A percentile compares a stretch with the other conserved stretches of the same genome.
Conservation (phyloP, 78 protist species). For the Goniomonas avonlea region DNA sequence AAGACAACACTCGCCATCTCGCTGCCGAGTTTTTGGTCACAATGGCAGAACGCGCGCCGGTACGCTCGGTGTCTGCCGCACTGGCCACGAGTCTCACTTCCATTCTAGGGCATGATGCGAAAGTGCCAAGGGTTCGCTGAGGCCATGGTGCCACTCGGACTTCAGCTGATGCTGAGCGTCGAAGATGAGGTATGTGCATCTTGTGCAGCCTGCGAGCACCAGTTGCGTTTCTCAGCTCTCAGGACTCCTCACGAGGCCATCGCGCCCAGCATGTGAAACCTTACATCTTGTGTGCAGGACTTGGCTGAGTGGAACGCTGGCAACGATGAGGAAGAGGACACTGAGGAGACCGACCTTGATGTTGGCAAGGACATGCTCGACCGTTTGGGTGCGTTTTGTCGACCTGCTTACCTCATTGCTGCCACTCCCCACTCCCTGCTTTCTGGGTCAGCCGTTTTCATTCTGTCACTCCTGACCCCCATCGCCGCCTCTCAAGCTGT, state of each 20-base stretch:
- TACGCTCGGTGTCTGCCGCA: too few species aligned
- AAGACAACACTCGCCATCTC: constrained; percentile 26
- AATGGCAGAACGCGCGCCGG: constrained; percentile 18
- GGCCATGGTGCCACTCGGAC: constrained; percentile 30
- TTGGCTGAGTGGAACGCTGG: constrained; percentile 20
- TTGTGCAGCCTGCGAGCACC: neutral
- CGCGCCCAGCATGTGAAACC: neutral
- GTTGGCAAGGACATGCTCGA: constrained; percentile 65
- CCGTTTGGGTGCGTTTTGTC: too few species aligned
- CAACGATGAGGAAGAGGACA: constrained; percentile 25
- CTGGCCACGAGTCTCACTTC: too few species aligned
- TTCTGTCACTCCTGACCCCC: too few species aligned
- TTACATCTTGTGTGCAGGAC: neutral
- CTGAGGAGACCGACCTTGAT: constrained; percentile 35
- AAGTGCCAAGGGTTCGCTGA: too few species aligned
- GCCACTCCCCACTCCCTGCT: too few species aligned
- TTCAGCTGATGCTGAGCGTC: constrained; percentile 44
- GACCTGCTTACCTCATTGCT: too few species aligned
- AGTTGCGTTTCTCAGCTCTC: neutral
- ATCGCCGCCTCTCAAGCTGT: too few species aligned
- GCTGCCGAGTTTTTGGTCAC: constrained; percentile 36
- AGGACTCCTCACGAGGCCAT: neutral
- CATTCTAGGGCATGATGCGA: too few species aligned
- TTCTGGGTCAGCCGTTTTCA: too few species aligned
- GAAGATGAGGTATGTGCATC: constrained; percentile 36